phyloP scores from a whole-genome alignment of 2,329 filamentous ascomycete species.

The Penicillium frequentans region DNA sequence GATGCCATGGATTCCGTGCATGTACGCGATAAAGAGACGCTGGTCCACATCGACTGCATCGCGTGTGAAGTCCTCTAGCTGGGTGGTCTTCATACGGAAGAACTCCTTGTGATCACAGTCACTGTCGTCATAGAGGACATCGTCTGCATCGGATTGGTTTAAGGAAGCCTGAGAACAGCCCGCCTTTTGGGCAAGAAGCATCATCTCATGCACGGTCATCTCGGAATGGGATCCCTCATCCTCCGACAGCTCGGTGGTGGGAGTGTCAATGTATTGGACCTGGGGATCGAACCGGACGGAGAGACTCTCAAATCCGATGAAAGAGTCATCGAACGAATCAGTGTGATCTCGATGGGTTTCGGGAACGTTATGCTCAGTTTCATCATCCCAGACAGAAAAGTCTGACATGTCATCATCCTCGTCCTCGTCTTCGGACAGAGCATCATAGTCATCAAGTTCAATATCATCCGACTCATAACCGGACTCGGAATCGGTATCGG shows the following conservation, averaged over 20 bases:
- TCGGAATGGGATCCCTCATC: slow-evolving; percentile 23
- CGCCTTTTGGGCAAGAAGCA: slow-evolving; percentile 33
- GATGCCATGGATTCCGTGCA: slow-evolving; percentile 44
- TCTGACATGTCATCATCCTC: slow-evolving; percentile 32
- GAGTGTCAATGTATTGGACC: slow-evolving; percentile 36
- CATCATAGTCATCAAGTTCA: slow-evolving; percentile 31
- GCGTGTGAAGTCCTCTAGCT: slow-evolving; percentile 36
- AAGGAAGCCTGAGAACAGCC: slow-evolving; percentile 20
- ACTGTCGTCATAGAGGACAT: slow-evolving; percentile 13
- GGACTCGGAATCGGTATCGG: slow-evolving; percentile 32
- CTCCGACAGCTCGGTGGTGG: slow-evolving; percentile 23
- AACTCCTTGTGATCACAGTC: slow-evolving; percentile 16
- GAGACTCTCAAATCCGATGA: slow-evolving; percentile 35
- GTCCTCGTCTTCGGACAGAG: slow-evolving; percentile 22
- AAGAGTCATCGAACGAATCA: slow-evolving; percentile 36
- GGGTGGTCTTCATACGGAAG: slow-evolving; percentile 19
- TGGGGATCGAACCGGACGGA: slow-evolving; percentile 36
- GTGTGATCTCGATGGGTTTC: slow-evolving; percentile 32
- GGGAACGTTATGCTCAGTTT: slow-evolving; percentile 27
- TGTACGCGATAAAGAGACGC: slow-evolving; percentile 40
- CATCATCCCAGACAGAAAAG: slow-evolving; percentile 33
- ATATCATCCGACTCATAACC: slow-evolving; percentile 39
- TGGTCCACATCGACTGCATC: slow-evolving; percentile 42
- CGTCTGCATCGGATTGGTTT: slow-evolving; percentile 18
- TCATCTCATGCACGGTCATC: slow-evolving; percentile 44